Percentiles rank a stretch among this genome's conserved stretches.
Conservation (phyloP, 306 rosid genomes). For the Dalbergia cultrata region DNA sequence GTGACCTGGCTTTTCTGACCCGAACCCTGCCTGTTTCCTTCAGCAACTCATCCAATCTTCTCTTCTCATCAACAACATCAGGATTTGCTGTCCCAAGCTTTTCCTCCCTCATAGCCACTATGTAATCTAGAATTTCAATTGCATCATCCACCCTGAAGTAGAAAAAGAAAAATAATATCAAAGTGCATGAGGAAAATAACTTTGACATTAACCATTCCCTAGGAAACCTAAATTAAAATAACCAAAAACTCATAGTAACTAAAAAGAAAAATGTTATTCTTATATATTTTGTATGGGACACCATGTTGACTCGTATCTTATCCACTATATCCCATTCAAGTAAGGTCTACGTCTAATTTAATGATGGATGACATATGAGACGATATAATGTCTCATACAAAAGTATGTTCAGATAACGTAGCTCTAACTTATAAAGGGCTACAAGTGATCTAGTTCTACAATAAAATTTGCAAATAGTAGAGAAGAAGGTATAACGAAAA, state of each 20-base stretch:
- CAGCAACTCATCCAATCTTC: slow-evolving; percentile 81
- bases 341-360: no score
- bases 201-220: background rate
- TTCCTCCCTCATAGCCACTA: slow-evolving; percentile 82
- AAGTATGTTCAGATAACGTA: no score
- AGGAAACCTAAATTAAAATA: no score
- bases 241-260: no score
- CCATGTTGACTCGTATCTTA: no score
- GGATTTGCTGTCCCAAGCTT: slow-evolving; percentile 95
- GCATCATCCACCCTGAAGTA: slow-evolving; percentile 87
- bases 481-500: background rate
- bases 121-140: slow-evolving; percentile 78
- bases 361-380: no score
- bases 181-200: slow-evolving; percentile 17
- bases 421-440: background rate
- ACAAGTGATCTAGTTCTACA: background rate
- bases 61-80: slow-evolving; percentile 91
- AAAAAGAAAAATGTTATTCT: no score
- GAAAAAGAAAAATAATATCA: background rate
- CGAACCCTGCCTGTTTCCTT: slow-evolving; percentile 91
- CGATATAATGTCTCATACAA: no score
- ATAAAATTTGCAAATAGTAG: background rate
- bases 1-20: slow-evolving; percentile 71
- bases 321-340: no score
- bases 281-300: no score